Percentiles rank a stretch among this genome's conserved stretches.
These are phyloP conservation scores for Letharia lupina DNA, from an alignment of 495 filamentous ascomycete genomes.

Conservation along the genomic window DNA sequence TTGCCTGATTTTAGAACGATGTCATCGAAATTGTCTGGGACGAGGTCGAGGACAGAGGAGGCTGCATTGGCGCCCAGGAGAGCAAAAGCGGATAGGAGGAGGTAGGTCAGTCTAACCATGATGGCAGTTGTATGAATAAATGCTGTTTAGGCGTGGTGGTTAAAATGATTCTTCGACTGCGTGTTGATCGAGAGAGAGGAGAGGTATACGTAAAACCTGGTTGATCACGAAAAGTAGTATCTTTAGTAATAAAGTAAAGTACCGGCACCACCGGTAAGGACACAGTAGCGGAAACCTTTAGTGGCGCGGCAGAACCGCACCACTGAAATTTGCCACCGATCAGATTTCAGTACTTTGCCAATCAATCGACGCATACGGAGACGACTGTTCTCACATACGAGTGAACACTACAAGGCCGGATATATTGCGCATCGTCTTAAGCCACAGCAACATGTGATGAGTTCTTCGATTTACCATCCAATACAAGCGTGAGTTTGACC, in stretches of 20 bases:
- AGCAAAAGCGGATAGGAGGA: conserved; percentile 38
- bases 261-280: background rate
- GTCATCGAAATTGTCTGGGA: conserved; percentile 80
- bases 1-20: conserved; percentile 86
- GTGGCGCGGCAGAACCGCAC: conserved; percentile 1
- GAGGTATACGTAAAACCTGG: background rate
- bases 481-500: background rate
- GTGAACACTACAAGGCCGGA: background rate
- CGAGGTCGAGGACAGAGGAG: conserved; percentile 69
- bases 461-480: background rate
- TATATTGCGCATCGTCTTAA: background rate
- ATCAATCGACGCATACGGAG: no score
- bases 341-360: no score
- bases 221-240: no score
- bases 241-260: no score
- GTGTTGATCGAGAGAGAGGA: background rate
- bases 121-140: background rate
- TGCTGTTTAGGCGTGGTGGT: background rate
- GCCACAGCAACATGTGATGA: background rate
- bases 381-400: no score
- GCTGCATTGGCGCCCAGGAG: conserved; percentile 37
- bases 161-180: background rate
- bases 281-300: conserved; percentile 12
- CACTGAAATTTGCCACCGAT: background rate
- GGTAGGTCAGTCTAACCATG: conserved; percentile 43